phyloP scores from a whole-genome alignment of 148 eudicot genomes.

The Limonium bicolor region DNA sequence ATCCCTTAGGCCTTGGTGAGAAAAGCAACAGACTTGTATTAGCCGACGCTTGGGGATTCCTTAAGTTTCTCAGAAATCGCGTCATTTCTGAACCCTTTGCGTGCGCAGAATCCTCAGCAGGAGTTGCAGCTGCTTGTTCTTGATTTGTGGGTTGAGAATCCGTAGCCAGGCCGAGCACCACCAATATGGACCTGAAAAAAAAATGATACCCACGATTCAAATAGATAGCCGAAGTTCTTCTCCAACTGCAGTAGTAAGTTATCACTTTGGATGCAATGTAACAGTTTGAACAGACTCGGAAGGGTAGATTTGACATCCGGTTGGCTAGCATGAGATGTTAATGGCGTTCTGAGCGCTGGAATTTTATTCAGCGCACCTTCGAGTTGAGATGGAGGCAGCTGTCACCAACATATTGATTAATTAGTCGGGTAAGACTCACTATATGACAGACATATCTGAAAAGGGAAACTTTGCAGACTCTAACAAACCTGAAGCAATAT shows the following conservation, averaged over 20 bases:
- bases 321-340: conserved; percentile 64
- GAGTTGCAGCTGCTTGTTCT: conserved; percentile 24
- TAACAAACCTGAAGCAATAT: conserved; percentile 91
- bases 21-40: background rate
- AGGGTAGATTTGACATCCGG: conserved; percentile 54
- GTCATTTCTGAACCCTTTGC: conserved; percentile 36
- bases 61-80: conserved; percentile 36
- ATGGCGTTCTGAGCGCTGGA: conserved; percentile 56
- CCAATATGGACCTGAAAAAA: conserved; percentile 53
- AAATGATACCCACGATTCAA: background rate
- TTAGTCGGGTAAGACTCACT: background rate
- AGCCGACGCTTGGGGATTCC: conserved; percentile 36
- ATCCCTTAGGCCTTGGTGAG: too few relatives aligned
- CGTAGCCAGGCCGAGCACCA: conserved; percentile 51
- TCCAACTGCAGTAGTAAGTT: background rate
- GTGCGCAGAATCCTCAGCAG: conserved; percentile 19
- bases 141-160: conserved; percentile 41
- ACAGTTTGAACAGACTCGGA: conserved; percentile 38
- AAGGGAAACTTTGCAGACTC: conserved; percentile 30
- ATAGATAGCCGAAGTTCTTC: background rate
- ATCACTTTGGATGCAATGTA: background rate
- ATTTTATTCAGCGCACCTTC: conserved; percentile 71
- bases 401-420: conserved; percentile 6
- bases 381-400: conserved; percentile 87
- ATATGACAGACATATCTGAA: background rate